Percentiles rank a stretch among this genome's conserved stretches.
These are phyloP conservation scores for Cryptosporidium bovis DNA, from an alignment of 169 alveolate species.

Conservation along the genomic window DNA sequence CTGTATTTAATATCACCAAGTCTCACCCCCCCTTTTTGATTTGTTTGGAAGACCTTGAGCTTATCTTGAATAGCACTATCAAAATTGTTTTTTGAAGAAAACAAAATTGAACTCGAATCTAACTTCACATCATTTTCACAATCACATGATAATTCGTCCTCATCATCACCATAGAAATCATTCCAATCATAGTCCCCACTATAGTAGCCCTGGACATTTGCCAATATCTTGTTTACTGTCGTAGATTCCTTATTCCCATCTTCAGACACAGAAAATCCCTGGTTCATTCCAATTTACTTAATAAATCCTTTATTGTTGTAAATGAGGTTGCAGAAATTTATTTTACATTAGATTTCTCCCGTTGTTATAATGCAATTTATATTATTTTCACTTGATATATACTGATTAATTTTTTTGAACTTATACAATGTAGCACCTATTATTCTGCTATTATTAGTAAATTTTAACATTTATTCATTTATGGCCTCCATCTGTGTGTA, in stretches of 20 bases:
- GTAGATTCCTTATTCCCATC: slow-evolving; percentile 12
- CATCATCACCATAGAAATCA: slow-evolving; percentile 70
- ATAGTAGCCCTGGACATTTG: slow-evolving; percentile 72
- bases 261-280: background rate
- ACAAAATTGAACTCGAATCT: slow-evolving; percentile 32
- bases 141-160: slow-evolving; percentile 54
- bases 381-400: no score
- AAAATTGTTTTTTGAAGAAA: slow-evolving; percentile 15
- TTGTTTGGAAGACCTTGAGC: slow-evolving; percentile 33
- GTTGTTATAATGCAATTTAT: background rate
- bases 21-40: slow-evolving; percentile 7
- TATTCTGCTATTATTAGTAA: no score
- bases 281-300: no score
- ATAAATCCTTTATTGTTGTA: no score
- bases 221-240: slow-evolving; percentile 45
- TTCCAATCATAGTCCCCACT: slow-evolving; percentile 74
- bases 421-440: no score
- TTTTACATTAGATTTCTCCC: background rate
- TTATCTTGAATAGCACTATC: slow-evolving; percentile 52
- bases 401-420: no score
- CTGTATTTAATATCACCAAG: slow-evolving; percentile 59
- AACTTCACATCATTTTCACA: slow-evolving; percentile 45
- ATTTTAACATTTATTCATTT: background rate
- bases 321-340: no score
- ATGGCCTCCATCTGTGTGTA: no score